Evolutionary conservation across 257 asterid genomes (phyloP).

Genomic region (Voacanga thouarsii): DNA sequence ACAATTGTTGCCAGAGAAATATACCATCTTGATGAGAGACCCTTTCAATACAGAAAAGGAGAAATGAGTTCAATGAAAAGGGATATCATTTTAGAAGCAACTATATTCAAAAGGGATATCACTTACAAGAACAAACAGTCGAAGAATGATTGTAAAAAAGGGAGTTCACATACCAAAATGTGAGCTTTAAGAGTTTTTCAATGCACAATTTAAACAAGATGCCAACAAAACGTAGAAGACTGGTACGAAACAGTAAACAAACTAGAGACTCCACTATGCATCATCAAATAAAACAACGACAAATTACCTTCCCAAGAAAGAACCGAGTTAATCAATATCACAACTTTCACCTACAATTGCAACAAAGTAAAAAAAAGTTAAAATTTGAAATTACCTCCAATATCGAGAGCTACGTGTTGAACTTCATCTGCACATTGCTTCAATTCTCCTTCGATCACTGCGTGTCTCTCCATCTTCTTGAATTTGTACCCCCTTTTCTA

Average conservation of each 20-base stretch:
- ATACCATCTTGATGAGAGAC: slow-evolving; percentile 75
- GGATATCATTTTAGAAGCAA: not conserved
- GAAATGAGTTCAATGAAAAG: not conserved
- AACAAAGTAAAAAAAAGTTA: not conserved
- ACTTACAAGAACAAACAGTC: not conserved
- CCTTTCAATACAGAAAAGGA: slow-evolving; percentile 39
- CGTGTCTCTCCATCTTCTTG: slow-evolving; percentile 19
- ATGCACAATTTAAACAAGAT: not conserved
- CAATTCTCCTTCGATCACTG: slow-evolving; percentile 20
- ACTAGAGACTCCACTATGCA: not conserved
- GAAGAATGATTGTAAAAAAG: not conserved
- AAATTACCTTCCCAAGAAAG: not conserved
- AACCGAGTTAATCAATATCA: not conserved
- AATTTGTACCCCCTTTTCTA: not conserved
- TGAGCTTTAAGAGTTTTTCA: not conserved
- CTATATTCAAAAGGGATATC: not conserved
- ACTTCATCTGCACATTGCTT: slow-evolving; percentile 38
- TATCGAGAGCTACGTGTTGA: slow-evolving; percentile 77
- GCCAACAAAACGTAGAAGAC: not conserved
- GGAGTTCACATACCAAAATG: not conserved
- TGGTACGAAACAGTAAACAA: not conserved
- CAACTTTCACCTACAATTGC: not conserved
- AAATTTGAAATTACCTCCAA: slow-evolving; percentile 59
- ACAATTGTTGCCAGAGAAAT: slow-evolving; percentile 41
- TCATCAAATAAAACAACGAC: not conserved